These are phyloP conservation scores for Solanum hybrid DNA, from an alignment of 305 asterid genomes.

Conservation along the genomic window DNA sequence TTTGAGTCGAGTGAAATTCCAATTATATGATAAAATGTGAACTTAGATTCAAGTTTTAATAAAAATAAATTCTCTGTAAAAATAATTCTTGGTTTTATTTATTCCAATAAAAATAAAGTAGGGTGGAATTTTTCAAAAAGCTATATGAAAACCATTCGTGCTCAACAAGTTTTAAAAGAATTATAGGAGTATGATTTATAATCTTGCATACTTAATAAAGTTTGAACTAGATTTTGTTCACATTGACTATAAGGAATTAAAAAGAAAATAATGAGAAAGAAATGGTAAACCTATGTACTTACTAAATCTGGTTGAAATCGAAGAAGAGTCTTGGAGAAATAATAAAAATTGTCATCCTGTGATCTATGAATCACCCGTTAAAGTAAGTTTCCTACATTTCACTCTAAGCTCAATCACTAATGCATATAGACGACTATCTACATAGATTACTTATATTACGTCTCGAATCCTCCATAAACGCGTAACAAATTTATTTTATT, in stretches of 20 bases:
- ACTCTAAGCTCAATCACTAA: too few species aligned
- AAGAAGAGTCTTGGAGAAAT: too few species aligned
- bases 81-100: neutral
- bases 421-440: fast-evolving
- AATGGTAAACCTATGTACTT: neutral
- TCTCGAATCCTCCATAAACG: neutral
- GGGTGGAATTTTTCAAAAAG: neutral
- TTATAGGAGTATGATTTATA: neutral
- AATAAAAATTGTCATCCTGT: fast-evolving
- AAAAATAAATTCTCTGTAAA: neutral
- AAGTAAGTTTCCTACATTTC: neutral
- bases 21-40: neutral
- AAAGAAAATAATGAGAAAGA: neutral
- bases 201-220: neutral
- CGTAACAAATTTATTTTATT: neutral
- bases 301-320: neutral
- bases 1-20: neutral
- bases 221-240: neutral
- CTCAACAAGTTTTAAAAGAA: neutral
- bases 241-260: neutral
- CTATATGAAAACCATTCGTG: slow-evolving; percentile 2
- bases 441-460: neutral
- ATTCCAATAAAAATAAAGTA: neutral
- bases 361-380: neutral
- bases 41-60: neutral